Evolutionary conservation across 2,329 filamentous ascomycete species (phyloP), one percentile per base, ranked within the genome.

Genomic region (Hymenoscyphus occultus): DNA sequence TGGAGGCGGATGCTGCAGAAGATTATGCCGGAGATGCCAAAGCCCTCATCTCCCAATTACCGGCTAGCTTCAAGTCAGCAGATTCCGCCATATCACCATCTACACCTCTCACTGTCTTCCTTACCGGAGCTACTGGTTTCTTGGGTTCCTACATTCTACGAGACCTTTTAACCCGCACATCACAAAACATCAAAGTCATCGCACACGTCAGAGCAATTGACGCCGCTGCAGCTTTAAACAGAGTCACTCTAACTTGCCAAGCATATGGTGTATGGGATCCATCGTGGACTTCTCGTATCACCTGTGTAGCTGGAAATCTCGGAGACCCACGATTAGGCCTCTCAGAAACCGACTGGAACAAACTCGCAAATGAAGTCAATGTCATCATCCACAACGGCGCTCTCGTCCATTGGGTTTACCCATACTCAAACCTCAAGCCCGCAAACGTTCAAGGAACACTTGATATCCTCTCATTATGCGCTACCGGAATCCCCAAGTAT

Each of bases 111-210:
- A 92, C 89, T 0, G 82, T 95, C 12, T 90, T 97, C 76, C 79
- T 97, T 5, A 97, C 93, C 2, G 93, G 94, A 56, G 92, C 91
- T 3, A 97, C 93, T 5, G 93, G 93, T 2, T 97, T 97, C 81
- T 78, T 97, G 22, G 93, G 93, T 35, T 85, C 91, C 0, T 96
- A 93, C 73, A 81, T 97, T 12, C 80, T 96, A 39, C 84, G 84
- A 63, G 91, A 96, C 63, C 78, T 97, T 1, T 82, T 97, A 1
- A 84, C 84, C 48, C 82, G 89, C 31, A 79, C 80, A 10, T 78
- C 79, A 16, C 83, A 80, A 19, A 77, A 79, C 19, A 80, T 86
- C 14, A 88, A 84, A 69, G 82, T 96, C 10, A 86, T 96, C 64
- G 87, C 89, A 0, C 88, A 93, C 64, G 89, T 96, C 3, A 89